Percentiles rank a stretch among this genome's conserved stretches.
Conservation (phyloP, 2,329 filamentous ascomycete genomes). For the Xylaria sp. region DNA sequence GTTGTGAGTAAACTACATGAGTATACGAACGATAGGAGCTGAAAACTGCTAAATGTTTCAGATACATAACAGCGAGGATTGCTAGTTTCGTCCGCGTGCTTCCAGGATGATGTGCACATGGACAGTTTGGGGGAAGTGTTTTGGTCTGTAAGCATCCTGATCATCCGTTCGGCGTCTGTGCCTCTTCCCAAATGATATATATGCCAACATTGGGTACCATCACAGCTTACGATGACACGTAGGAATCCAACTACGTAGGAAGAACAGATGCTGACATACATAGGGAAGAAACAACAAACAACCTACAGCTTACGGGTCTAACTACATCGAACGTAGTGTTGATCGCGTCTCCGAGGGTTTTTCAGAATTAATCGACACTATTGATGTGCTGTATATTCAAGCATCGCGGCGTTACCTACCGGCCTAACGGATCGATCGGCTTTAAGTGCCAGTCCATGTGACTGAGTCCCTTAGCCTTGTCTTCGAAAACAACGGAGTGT, state of each 20-base stretch:
- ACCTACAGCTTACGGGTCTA: background rate
- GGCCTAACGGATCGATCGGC: background rate
- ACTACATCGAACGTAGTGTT: background rate
- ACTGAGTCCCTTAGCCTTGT: background rate
- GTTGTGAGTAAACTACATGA: background rate
- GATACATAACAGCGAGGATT: background rate
- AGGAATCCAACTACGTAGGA: background rate
- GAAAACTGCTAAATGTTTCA: background rate
- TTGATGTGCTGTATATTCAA: background rate
- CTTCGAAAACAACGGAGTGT: background rate
- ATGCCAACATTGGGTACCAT: background rate
- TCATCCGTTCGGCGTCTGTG: background rate
- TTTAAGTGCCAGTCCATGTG: background rate
- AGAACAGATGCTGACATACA: conserved; percentile 8
- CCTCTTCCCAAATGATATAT: background rate
- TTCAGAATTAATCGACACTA: background rate
- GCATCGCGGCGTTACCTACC: background rate
- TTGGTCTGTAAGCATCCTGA: background rate
- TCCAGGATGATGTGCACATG: background rate
- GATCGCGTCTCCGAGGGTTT: background rate
- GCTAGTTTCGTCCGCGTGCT: background rate
- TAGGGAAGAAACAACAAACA: background rate
- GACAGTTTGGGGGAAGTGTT: background rate
- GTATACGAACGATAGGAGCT: background rate
- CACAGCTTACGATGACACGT: background rate